Evolutionary conservation across 768 basidiomycete genomes (phyloP), one percentile per base, ranked within the genome.

Genomic region (Podaxis sp.): DNA sequence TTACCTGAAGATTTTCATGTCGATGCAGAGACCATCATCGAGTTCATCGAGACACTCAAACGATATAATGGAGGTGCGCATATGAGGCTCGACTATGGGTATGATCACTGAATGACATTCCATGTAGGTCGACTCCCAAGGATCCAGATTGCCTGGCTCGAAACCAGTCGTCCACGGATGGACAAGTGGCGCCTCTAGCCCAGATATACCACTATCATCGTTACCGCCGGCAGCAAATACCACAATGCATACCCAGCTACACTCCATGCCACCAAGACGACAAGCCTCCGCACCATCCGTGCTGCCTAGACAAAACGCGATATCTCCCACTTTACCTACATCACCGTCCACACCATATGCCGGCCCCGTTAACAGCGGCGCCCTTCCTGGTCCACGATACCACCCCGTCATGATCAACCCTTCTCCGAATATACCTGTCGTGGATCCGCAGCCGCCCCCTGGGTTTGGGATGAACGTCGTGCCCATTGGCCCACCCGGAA

Each of bases 401-500:
- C 46, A 36, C n/a, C 11, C 26, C 2, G 13, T 30, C 28, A 58
- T 20, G 13, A 46, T 22, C 17, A 46, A 17, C n/a, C 15, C 48
- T 22, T 11, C 48, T 11, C 15, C 8, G 46, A 49, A 13, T 13
- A 17, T 50, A 22, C 11, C 22, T 44, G 13, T 44, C 15, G 15
- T 44, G n/a, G 1, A 44, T 24, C 49, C 44, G 2, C 44, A 46
- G 8, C 44, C 44, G 7, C 44, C 44, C 8, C 20, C 22, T 50
- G 49, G 26, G 24, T 24, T 24, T 22, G 36, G 22, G 12, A 51
- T 59, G 58, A 51, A 50, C 7, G 36, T 52, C 22, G 58, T 59
- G n/a, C 49, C 48, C n/a, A 59, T 59, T 40, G 58, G 58, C 12
- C 58, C 58, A 6, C 37, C 58, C 22, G 58, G 58, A 17, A 50